phyloP scores from a whole-genome alignment of 768 basidiomycete species.

The Cystofilobasidium macerans region DNA sequence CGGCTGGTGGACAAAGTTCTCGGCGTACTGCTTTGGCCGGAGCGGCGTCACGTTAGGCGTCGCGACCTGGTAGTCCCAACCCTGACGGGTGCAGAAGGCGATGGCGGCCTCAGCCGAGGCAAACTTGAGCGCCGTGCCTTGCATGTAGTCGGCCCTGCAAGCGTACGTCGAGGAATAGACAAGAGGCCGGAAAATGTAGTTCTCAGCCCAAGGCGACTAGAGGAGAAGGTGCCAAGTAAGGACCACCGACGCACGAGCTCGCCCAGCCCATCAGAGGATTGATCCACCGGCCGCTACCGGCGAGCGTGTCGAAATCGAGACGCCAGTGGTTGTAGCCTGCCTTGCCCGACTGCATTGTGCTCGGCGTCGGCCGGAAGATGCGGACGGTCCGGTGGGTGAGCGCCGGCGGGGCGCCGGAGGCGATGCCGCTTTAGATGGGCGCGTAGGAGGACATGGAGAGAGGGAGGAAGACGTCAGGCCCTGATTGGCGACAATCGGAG shows the following conservation, averaged over 20 bases:
- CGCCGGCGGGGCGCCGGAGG: constrained; percentile 41
- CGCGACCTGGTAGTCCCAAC: constrained; percentile 82
- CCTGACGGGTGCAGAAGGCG: constrained; percentile 47
- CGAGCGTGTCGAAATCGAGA: constrained; percentile 86
- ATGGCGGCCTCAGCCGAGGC: constrained; percentile 78
- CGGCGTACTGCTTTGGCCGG: constrained; percentile 76
- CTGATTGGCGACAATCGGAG: not conserved
- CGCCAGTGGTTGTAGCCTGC: constrained; percentile 80
- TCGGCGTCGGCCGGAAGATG: constrained; percentile 83
- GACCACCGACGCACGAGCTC: constrained; percentile 62
- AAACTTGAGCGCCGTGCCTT: constrained; percentile 75
- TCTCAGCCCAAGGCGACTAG: not conserved
- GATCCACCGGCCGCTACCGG: constrained; percentile 87
- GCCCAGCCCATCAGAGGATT: constrained; percentile 97
- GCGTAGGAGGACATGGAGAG: not conserved
- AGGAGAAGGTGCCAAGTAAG: too few relatives aligned
- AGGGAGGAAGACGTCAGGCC: not conserved
- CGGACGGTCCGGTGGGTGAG: constrained; percentile 77
- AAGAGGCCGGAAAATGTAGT: too few relatives aligned
- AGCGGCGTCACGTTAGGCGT: constrained; percentile 52
- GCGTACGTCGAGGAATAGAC: not conserved
- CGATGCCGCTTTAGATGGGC: constrained; percentile 3
- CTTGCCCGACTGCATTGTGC: constrained; percentile 88
- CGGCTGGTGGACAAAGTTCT: constrained; percentile 72
- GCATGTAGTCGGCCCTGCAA: constrained; percentile 83